These are phyloP conservation scores for Mallotus nudiflorus DNA, from an alignment of 345 rosid genomes.

Conservation along the genomic window DNA sequence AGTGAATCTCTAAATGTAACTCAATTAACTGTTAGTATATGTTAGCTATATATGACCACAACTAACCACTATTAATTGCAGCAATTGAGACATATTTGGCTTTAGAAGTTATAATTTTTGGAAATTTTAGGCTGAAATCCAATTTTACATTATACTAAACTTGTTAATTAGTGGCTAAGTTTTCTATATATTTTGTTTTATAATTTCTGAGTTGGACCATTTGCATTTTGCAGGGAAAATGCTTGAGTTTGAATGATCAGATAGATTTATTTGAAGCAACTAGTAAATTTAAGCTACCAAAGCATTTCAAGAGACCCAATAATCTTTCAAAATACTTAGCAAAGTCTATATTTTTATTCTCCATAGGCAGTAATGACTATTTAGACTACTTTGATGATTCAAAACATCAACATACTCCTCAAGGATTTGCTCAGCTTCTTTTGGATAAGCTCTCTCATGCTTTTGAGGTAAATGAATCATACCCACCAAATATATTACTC, in stretches of 20 bases:
- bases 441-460: conserved; percentile 22
- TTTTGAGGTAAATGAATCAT: conserved; percentile 39
- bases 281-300: conserved; percentile 11
- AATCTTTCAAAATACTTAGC: conserved; percentile 27
- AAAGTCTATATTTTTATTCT: conserved; percentile 35
- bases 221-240: conserved; percentile 35
- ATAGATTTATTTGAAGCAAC: conserved; percentile 32
- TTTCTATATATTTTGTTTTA: no score
- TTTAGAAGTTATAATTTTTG: no score
- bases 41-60: no score
- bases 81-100: no score
- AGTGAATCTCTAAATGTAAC: no score
- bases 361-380: conserved; percentile 48
- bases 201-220: neutral
- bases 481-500: no score
- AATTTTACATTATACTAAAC: no score
- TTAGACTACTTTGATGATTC: conserved; percentile 21
- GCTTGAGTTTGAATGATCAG: conserved; percentile 44
- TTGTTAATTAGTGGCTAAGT: neutral
- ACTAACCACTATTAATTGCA: no score
- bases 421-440: conserved; percentile 33
- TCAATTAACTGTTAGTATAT: no score
- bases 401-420: conserved; percentile 19
- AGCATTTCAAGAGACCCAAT: conserved; percentile 15
- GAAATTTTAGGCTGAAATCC: no score